A percentile compares a stretch with the other conserved stretches of the same genome.
Evolutionary conservation across 2,329 filamentous ascomycete genomes (phyloP).

Genomic region (Colletotrichum sp.): DNA sequence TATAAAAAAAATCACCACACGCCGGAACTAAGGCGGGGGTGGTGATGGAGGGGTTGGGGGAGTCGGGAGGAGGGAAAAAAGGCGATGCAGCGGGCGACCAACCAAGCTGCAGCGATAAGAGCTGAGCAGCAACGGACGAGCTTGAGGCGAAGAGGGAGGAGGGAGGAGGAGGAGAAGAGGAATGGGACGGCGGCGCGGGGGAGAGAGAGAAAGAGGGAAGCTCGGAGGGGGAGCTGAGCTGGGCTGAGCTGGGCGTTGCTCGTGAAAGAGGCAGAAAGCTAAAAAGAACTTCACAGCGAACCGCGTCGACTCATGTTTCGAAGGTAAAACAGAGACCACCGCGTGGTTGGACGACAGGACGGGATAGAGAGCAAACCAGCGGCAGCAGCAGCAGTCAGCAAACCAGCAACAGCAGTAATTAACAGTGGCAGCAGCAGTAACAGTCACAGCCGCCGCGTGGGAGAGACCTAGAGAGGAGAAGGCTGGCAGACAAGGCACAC

Average conservation of each 20-base stretch:
- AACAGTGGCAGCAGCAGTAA: background rate
- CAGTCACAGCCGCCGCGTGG: background rate
- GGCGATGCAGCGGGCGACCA: background rate
- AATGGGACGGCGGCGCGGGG: background rate
- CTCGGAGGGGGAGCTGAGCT: background rate
- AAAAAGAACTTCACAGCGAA: background rate
- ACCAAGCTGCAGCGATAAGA: background rate
- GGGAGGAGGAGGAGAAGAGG: background rate
- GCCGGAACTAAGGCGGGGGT: background rate
- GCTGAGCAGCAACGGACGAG: background rate
- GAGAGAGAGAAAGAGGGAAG: background rate
- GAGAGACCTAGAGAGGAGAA: background rate
- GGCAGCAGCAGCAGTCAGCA: too few species aligned
- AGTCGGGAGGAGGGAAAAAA: background rate
- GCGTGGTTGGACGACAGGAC: slow-evolving; percentile 6
- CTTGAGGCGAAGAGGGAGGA: background rate
- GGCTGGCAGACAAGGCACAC: background rate
- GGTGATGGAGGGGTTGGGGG: background rate
- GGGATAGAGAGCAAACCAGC: background rate
- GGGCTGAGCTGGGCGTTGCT: background rate
- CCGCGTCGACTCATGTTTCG: slow-evolving; percentile 9
- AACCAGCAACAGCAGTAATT: background rate
- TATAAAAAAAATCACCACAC: background rate
- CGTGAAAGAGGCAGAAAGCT: slow-evolving; percentile 8
- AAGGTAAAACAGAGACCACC: slow-evolving; percentile 5